Base-by-base conservation (phyloP, 164 flowering plant genomes). In the Tinospora cordifolia region DNA sequence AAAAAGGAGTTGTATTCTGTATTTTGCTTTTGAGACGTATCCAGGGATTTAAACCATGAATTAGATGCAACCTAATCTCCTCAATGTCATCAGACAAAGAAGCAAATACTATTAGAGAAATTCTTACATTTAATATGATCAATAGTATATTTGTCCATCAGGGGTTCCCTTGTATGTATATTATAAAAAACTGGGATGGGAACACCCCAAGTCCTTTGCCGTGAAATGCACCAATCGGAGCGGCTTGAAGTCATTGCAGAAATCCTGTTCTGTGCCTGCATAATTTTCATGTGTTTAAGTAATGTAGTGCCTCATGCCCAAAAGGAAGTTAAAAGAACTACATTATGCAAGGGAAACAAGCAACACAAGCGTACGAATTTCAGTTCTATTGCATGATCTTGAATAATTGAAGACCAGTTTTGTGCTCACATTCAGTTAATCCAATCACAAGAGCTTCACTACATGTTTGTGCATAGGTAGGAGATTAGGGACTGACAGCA, bases 171-270 rank as follows among this genome's bases (percentile, higher is more conserved):
- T 34, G 98, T 64, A 24, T 83, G 74, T 67, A 84, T 82, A 81
- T 94, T 91, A 85, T 92, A 92, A 76, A 94, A 94, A 41, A 88
- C 97, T 58, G 99, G 99, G 80, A 94, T 94, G 24, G 99, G 99
- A 44, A 94, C 97, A 68, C 99, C 99, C 99, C 99, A 94, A 51
- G 91, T 86, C 81, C 99, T 85, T 85, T 94, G 99, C 67, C 99
- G 85, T 70, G 99, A 94, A 75, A 94, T 94, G 77, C 99, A 94
- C 99, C 99, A 94, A 79, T 94, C 99, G 70, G 97, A 88, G 76
- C 98, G 93, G 78, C 88, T 81, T 51, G 93, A 89, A 44, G 92
- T 90, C 99, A 94, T 94, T 62, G 93, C 75, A 73, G 90, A 76
- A 73, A 94, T 94, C 79, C 99, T 82, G 76, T 94, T 94, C 78